phyloP scores from a whole-genome alignment of 116 monocot genomes.

The Trichopus zeylanicus region DNA sequence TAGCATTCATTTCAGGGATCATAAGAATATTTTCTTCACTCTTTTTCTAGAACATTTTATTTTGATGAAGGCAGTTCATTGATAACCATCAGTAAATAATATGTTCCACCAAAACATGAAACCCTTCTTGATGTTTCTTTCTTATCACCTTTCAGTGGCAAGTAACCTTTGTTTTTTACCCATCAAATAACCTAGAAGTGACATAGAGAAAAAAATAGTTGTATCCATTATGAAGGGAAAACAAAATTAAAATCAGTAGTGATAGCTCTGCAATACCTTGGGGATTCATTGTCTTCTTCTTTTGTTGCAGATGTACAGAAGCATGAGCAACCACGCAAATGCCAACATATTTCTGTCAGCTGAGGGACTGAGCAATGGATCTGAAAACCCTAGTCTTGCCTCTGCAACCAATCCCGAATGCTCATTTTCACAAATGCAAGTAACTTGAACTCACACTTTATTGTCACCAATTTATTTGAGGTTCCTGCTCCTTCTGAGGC shows the following conservation, averaged over 20 bases:
- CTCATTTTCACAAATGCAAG: neutral
- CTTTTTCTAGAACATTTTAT: too few relatives aligned
- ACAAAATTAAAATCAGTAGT: neutral
- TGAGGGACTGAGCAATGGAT: conserved; percentile 1
- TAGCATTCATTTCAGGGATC: too few relatives aligned
- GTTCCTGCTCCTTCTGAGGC: neutral
- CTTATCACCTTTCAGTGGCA: too few relatives aligned
- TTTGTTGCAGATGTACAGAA: conserved; percentile 42
- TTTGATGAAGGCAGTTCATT: too few relatives aligned
- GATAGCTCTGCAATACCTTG: neutral
- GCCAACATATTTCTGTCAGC: conserved; percentile 7
- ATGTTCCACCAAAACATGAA: too few relatives aligned
- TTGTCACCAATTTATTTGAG: neutral
- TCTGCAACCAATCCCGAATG: neutral
- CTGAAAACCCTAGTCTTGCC: neutral
- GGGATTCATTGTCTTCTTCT: neutral
- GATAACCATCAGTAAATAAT: too few relatives aligned
- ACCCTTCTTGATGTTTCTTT: too few relatives aligned
- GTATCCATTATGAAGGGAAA: too few relatives aligned
- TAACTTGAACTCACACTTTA: neutral
- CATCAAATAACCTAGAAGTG: too few relatives aligned
- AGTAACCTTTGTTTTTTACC: too few relatives aligned
- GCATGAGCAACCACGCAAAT: conserved; percentile 12
- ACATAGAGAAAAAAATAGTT: too few relatives aligned
- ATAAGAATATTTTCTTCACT: too few relatives aligned